A percentile compares a stretch with the other conserved stretches of the same genome.
Evolutionary conservation across 2,329 filamentous ascomycete species (phyloP).

Genomic region (Verticillium longisporum): DNA sequence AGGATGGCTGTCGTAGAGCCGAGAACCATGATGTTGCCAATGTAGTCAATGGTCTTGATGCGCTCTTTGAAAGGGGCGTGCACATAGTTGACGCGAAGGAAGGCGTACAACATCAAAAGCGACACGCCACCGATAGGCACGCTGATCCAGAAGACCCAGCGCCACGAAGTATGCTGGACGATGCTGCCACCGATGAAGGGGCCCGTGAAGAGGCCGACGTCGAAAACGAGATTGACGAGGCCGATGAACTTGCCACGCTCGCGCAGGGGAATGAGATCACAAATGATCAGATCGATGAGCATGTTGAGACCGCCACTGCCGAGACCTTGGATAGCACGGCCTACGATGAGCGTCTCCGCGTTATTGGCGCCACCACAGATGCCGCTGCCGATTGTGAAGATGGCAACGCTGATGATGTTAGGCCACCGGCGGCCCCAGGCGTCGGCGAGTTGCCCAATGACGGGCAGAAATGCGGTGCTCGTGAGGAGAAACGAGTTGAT

Average conservation of each 20-base stretch:
- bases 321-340: constrained; percentile 24
- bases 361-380: constrained; percentile 23
- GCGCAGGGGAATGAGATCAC: constrained; percentile 35
- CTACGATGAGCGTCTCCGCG: constrained; percentile 27
- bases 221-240: constrained; percentile 21
- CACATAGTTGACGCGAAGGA: constrained; percentile 15
- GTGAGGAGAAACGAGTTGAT: constrained; percentile 17
- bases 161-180: constrained; percentile 4
- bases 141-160: constrained; percentile 11
- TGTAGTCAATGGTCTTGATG: constrained; percentile 25
- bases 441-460: constrained; percentile 53
- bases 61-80: not conserved
- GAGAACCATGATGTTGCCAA: constrained; percentile 32
- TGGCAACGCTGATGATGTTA: constrained; percentile 21
- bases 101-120: constrained; percentile 13
- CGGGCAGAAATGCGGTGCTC: constrained; percentile 55
- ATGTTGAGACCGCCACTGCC: constrained; percentile 28
- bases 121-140: constrained; percentile 11
- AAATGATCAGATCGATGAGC: constrained; percentile 27
- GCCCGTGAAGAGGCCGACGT: constrained; percentile 20
- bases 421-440: constrained; percentile 33
- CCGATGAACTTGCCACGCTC: constrained; percentile 33
- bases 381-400: constrained; percentile 30
- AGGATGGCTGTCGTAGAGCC: constrained; percentile 24
- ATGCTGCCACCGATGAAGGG: constrained; percentile 7